A percentile compares a stretch with the other conserved stretches of the same genome.
phyloP scores from a whole-genome alignment of 2,329 filamentous ascomycete species.

The Daldinia sp. region DNA sequence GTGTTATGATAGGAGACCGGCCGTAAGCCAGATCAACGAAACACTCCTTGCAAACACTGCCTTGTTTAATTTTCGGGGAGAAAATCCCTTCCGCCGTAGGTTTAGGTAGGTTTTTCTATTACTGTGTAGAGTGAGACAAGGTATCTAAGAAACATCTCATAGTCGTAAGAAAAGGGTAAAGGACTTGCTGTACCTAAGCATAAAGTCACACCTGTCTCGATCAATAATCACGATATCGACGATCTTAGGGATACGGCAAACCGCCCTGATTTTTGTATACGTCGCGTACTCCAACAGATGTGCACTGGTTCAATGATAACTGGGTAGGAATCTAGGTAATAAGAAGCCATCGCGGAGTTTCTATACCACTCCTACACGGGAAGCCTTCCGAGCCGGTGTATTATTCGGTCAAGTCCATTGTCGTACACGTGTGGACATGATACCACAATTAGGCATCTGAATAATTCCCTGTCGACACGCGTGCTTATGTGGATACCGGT shows the following conservation, averaged over 20 bases:
- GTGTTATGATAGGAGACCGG: neutral
- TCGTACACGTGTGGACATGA: neutral
- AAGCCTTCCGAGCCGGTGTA: neutral
- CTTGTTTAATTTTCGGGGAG: neutral
- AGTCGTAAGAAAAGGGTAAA: no score
- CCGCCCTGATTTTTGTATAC: neutral
- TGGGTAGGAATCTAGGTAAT: neutral
- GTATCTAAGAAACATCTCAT: no score
- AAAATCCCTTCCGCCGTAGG: neutral
- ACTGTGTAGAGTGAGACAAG: no score
- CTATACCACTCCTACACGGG: neutral
- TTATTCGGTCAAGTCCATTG: neutral
- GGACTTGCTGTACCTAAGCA: no score
- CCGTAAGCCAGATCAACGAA: neutral
- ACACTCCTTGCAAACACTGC: neutral
- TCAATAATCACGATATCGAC: no score
- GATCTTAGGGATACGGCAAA: neutral
- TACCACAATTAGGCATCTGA: neutral
- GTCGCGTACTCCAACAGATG: neutral
- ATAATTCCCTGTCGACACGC: neutral
- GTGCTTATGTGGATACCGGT: neutral
- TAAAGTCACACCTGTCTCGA: no score
- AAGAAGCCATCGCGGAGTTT: neutral
- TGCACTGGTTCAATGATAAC: neutral
- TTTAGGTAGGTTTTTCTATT: no score